Evolutionary conservation across 768 basidiomycete genomes (phyloP), one percentile per base, ranked within the genome.

Genomic region (Wakefieldia striispora): DNA sequence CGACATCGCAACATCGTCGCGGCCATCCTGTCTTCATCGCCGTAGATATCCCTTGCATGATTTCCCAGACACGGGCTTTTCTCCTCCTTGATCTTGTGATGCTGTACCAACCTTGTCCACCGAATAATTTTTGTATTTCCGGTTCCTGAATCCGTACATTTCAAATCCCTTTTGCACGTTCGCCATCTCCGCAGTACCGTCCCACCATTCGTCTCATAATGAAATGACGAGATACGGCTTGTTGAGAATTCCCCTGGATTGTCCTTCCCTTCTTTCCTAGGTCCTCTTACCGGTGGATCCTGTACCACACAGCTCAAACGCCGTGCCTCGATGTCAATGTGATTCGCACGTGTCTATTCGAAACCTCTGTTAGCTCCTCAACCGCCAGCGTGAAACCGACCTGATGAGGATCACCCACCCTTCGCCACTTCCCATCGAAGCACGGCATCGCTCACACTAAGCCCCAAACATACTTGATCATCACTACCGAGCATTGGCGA

Each of bases 151-250:
- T 33, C 14, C 39, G 21, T 26, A 9, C 54, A 53, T 60, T 61
- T 51, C 51, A 49, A 57, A 50, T 43, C 50, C n/a, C n/a, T n/a
- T n/a, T n/a, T n/a, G n/a, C n/a, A n/a, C n/a, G n/a, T n/a, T n/a
- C n/a, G 40, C 59, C 63, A 62, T 63, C 54, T 65, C 60, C 62
- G 57, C 60, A 59, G 35, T 45, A 43, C 59, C 59, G 50, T 62
- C 44, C 46, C 19, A 38, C 38, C 48, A 41, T 38, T 33, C 13
- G 4, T 33, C 50, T 29, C 39, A 56, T 53, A 56, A 64, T 61
- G 62, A 64, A 60, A 50, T 63, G 39, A 64, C 61, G 61, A 58
- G 58, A 64, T 45, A 14, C 43, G 46, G 58, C 12, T 29, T 42
- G 49, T 41, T 33, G 47, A 49, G n/a, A 50, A 45, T 40, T 49